Evolutionary conservation across 495 filamentous ascomycete genomes (phyloP).

Genomic region (Cladorrhinum samala): DNA sequence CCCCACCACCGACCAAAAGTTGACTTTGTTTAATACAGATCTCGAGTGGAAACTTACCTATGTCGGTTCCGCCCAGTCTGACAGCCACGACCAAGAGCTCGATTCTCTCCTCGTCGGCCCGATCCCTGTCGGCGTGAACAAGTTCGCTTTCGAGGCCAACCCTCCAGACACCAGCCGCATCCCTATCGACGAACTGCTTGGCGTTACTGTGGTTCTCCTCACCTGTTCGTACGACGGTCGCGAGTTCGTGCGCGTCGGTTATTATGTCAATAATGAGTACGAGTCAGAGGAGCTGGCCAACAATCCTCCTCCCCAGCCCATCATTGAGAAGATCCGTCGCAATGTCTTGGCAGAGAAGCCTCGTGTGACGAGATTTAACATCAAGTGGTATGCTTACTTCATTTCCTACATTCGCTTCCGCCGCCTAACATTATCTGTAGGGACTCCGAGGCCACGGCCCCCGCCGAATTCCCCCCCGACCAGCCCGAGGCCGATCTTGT

Average conservation of each 20-base stretch:
- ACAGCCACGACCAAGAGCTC: constrained; percentile 96
- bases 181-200: constrained; percentile 88
- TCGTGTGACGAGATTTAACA: constrained; percentile 93
- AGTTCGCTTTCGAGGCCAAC: constrained; percentile 96
- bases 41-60: constrained; percentile 99
- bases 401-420: not conserved
- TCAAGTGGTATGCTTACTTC: constrained; percentile 73
- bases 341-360: constrained; percentile 97
- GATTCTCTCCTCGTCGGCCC: constrained; percentile 94
- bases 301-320: constrained; percentile 84
- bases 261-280: constrained; percentile 99
- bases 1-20: not conserved
- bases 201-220: constrained; percentile 93
- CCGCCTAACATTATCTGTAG: constrained; percentile 50
- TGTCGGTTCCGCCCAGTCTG: constrained; percentile 95
- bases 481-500: constrained; percentile 88
- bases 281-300: constrained; percentile 79
- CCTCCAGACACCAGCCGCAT: constrained; percentile 83
- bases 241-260: constrained; percentile 96
- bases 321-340: constrained; percentile 83
- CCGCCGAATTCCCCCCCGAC: constrained; percentile 91
- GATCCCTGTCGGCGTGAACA: constrained; percentile 94
- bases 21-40: constrained; percentile 48
- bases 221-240: constrained; percentile 93
- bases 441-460: constrained; percentile 94